Conservation (phyloP, 1,139 yeast genomes). For the Petasospora rhodanensis region DNA sequence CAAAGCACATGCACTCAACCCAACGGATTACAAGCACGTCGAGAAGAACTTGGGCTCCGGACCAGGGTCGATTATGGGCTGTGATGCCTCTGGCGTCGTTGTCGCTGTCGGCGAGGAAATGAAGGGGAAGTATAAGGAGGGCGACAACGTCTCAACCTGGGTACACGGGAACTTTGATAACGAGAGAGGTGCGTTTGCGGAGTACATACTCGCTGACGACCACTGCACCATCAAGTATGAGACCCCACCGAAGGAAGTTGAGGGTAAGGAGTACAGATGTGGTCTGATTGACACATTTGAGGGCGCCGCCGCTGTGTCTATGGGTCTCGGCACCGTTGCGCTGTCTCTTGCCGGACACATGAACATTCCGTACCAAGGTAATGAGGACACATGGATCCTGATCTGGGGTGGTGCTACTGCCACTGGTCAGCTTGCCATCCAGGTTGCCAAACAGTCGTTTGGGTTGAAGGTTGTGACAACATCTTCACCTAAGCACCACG, state of each 20-base stretch:
- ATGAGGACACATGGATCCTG: slow-evolving; percentile 34
- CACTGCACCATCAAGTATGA: slow-evolving; percentile 32
- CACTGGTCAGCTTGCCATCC: slow-evolving; percentile 39
- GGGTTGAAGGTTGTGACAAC: slow-evolving; percentile 53
- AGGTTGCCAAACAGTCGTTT: slow-evolving; percentile 43
- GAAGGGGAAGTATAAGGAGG: slow-evolving; percentile 40
- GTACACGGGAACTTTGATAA: slow-evolving; percentile 45
- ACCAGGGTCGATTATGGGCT: slow-evolving; percentile 48
- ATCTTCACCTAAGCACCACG: slow-evolving; percentile 44
- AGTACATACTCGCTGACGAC: slow-evolving; percentile 44
- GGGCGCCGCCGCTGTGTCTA: slow-evolving; percentile 57
- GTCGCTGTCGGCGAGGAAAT: slow-evolving; percentile 53
- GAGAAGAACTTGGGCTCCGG: slow-evolving; percentile 34
- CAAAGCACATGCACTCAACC: slow-evolving; percentile 61
- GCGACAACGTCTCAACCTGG: slow-evolving; percentile 49
- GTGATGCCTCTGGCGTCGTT: slow-evolving; percentile 60
- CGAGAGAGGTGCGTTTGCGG: slow-evolving; percentile 53
- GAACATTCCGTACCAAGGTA: slow-evolving; percentile 18
- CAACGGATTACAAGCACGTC: slow-evolving; percentile 71
- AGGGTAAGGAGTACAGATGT: slow-evolving; percentile 27
- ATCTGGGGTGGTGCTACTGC: slow-evolving; percentile 61
- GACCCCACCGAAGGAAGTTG: slow-evolving; percentile 14
- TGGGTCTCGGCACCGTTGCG: slow-evolving; percentile 43
- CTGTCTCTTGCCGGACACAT: slow-evolving; percentile 25
- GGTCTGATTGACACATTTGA: slow-evolving; percentile 47